These are phyloP conservation scores for Starmerella riodocensis DNA, from an alignment of 805 yeast genomes.

Conservation along the genomic window DNA sequence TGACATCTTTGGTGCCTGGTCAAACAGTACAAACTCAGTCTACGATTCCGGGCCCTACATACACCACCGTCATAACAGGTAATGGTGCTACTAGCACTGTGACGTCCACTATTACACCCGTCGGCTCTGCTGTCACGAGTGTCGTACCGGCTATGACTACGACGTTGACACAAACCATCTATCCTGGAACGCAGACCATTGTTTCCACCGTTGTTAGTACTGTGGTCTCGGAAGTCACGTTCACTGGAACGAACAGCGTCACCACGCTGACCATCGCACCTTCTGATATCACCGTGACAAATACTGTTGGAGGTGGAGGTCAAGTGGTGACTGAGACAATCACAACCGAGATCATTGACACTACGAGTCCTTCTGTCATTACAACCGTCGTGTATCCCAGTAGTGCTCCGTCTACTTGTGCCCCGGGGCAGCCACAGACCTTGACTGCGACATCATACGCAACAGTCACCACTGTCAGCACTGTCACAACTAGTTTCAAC, in stretches of 20 bases:
- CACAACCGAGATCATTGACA: no score
- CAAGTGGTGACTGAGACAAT: not conserved
- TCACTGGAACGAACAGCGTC: not conserved
- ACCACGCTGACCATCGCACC: conserved; percentile 6
- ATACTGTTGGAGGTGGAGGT: conserved; percentile 5
- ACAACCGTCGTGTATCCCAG: no score
- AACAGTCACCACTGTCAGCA: not conserved
- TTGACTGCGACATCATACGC: conserved; percentile 8
- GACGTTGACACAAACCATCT: conserved; percentile 7
- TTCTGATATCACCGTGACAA: conserved; percentile 4
- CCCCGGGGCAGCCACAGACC: conserved; percentile 10
- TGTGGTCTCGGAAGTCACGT: conserved; percentile 1
- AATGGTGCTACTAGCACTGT: conserved; percentile 3
- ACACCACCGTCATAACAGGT: conserved; percentile 6
- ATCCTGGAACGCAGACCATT: conserved; percentile 12
- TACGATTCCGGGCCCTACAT: conserved; percentile 7
- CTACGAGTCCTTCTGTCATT: no score
- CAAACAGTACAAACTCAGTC: not conserved
- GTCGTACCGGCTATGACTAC: conserved; percentile 4
- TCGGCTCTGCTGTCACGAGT: conserved; percentile 1
- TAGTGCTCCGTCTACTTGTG: no score
- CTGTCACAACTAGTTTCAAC: not conserved
- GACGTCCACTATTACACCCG: conserved; percentile 9
- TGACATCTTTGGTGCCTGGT: conserved; percentile 6
- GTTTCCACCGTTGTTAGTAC: conserved; percentile 1